phyloP scores from a whole-genome alignment of 306 rosid species.

The Quercus rubra region DNA sequence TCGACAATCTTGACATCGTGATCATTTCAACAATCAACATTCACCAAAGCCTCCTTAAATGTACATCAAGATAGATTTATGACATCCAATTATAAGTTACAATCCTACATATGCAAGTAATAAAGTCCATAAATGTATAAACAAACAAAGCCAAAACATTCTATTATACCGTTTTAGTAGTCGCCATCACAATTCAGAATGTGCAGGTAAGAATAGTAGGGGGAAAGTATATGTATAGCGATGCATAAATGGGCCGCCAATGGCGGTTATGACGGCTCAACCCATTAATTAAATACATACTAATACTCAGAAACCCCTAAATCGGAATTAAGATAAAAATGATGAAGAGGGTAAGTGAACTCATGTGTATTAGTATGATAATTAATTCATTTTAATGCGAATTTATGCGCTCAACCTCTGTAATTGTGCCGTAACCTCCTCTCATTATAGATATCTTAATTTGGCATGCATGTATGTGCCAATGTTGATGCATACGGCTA shows the following conservation, averaged over 20 bases:
- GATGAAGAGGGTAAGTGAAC: not conserved
- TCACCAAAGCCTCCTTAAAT: too few species aligned
- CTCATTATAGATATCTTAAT: not conserved
- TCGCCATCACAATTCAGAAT: not conserved
- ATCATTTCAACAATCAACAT: too few species aligned
- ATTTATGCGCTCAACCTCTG: constrained; percentile 23
- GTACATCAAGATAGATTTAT: too few species aligned
- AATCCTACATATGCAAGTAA: not conserved
- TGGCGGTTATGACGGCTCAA: not conserved
- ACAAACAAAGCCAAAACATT: not conserved
- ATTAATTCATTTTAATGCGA: constrained; percentile 15
- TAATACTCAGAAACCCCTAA: not conserved
- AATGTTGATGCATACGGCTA: not conserved
- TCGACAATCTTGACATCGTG: too few species aligned
- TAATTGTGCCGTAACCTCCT: constrained; percentile 18
- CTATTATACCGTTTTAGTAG: not conserved
- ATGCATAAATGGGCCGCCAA: not conserved
- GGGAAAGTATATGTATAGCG: not conserved
- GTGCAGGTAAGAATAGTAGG: not conserved
- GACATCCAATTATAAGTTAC: not conserved
- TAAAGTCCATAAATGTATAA: not conserved
- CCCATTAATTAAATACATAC: not conserved
- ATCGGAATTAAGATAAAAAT: not conserved
- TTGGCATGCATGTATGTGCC: not conserved
- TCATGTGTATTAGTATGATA: not conserved